Evolutionary conservation across 129 eudicot species (phyloP), one percentile per base, ranked within the genome.

Genomic region (Solidago caesia): DNA sequence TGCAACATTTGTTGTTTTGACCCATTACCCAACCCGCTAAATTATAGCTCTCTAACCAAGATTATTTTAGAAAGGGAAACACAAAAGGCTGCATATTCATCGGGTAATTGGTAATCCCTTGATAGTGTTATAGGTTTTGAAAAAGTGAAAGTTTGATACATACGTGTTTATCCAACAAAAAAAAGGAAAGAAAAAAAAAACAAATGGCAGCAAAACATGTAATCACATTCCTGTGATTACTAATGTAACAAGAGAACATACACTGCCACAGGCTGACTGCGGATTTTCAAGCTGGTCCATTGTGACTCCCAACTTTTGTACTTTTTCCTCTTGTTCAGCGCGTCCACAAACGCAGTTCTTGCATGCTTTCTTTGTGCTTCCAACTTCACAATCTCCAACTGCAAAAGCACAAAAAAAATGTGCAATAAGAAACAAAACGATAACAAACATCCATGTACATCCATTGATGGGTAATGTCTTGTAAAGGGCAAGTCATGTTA

Each of bases 251-350:
- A 65, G 52, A 65, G 62, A 52, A 79, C 92, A 74, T 88, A 91
- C 97, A 80, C 82, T 92, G 82, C 96, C 96, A 77, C 97, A 91
- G 15, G 96, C 80, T 48, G 97, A 91, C 68, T 91, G 87, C 8
- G 92, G 89, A 79, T 87, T 91, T 12, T 83, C 67, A 62, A 91
- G 77, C 80, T 86, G 96, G 33, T 89, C 97, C 85, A 79, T 71
- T 8, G 92, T 89, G 15, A 81, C 83, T 73, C 91, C 97, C 65
- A 91, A 77, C 78, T 89, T 88, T 72, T 76, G 69, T 61, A 86
- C 92, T 81, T 91, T 88, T 55, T 79, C 85, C 74, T 91, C 97
- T 73, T 64, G 82, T 83, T 88, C 96, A 55, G 97, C 95, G 27
- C 92, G 83, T 72, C 97, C 97, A 75, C 97, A 88, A 44, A 84